Conservation (phyloP, 345 rosid species). For the Hypericum perforatum region DNA sequence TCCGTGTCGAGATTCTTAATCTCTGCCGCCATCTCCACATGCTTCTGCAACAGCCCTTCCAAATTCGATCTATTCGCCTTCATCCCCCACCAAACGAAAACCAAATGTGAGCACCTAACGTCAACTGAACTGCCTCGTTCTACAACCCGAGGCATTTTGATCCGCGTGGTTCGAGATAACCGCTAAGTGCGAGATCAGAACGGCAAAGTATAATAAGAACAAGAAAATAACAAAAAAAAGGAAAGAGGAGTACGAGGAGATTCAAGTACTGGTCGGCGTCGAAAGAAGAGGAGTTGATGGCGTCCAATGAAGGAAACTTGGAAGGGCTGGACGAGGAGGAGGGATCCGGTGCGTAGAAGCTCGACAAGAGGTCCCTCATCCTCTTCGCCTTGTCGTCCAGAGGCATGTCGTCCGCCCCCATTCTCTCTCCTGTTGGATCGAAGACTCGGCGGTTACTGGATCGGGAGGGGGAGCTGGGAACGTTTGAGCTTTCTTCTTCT, state of each 20-base stretch:
- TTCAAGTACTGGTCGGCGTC: constrained; percentile 90
- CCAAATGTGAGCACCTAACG: too few relatives aligned
- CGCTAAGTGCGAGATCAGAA: too few relatives aligned
- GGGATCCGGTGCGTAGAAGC: constrained; percentile 95
- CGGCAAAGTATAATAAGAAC: not conserved
- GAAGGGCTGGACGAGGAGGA: constrained; percentile 36
- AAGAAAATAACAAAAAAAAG: not conserved
- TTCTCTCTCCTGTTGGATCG: constrained; percentile 12
- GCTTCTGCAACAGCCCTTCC: constrained; percentile 81
- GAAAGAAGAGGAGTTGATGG: constrained; percentile 68
- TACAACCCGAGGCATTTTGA: too few relatives aligned
- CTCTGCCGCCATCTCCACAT: constrained; percentile 96
- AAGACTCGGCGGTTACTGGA: too few relatives aligned
- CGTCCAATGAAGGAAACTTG: constrained; percentile 45
- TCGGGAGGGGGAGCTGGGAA: too few relatives aligned
- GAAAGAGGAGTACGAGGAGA: constrained; percentile 46
- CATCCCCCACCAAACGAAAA: not conserved
- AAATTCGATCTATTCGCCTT: constrained; percentile 74
- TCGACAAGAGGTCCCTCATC: constrained; percentile 94
- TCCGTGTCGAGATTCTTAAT: constrained; percentile 96
- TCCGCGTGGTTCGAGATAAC: too few relatives aligned
- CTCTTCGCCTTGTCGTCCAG: constrained; percentile 98
- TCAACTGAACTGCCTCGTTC: too few relatives aligned
- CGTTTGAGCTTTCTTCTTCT: too few relatives aligned
- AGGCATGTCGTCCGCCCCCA: constrained; percentile 56